phyloP scores from a whole-genome alignment of 1,139 yeast genomes.

The Candida sp. region DNA sequence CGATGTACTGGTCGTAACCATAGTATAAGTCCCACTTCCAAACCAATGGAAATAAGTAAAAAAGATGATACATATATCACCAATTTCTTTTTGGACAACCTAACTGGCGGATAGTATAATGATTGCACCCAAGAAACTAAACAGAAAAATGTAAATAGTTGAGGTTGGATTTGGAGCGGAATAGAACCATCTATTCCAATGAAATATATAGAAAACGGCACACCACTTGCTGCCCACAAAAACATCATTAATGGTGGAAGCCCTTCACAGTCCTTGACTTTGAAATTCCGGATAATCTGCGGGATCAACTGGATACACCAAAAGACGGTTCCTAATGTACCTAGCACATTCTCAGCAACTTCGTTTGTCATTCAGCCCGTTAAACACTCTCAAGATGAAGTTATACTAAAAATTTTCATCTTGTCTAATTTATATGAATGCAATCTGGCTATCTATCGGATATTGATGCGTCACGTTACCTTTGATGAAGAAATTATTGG shows the following conservation, averaged over 20 bases:
- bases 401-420: not conserved
- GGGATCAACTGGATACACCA: conserved; percentile 94
- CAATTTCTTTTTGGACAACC: conserved; percentile 35
- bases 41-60: conserved; percentile 48
- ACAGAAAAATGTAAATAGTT: conserved; percentile 73
- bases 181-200: conserved; percentile 67
- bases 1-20: conserved; percentile 68
- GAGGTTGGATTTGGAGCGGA: conserved; percentile 84
- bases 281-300: conserved; percentile 71
- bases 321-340: conserved; percentile 83
- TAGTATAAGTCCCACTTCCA: conserved; percentile 68
- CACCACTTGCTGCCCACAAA: conserved; percentile 78
- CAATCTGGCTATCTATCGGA: too few relatives aligned
- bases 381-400: too few relatives aligned
- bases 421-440: not conserved
- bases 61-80: conserved; percentile 30
- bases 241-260: conserved; percentile 82
- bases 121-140: conserved; percentile 67
- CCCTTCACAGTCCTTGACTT: conserved; percentile 78
- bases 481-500: too few relatives aligned
- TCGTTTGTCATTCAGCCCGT: conserved; percentile 15
- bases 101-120: conserved; percentile 76
- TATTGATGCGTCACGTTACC: too few relatives aligned
- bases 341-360: conserved; percentile 72
- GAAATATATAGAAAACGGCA: conserved; percentile 83